Evolutionary conservation across 208 protist species (phyloP).

Genomic region (Trypanosoma brucei): DNA sequence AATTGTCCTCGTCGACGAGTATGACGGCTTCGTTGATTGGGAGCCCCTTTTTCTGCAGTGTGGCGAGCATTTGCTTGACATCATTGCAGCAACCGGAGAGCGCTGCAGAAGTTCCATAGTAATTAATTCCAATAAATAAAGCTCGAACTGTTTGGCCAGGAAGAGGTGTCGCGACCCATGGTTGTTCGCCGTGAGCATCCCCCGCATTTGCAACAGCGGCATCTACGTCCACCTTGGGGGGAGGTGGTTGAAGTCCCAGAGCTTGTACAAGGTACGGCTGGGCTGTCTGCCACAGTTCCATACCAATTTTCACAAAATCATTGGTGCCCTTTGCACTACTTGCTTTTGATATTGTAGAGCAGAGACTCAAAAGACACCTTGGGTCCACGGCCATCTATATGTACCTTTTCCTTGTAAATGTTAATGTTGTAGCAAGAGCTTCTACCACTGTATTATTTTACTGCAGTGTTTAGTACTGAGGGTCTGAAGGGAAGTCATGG

Average conservation of each 20-base stretch:
- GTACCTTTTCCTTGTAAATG: too few relatives aligned
- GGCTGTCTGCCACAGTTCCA: too few relatives aligned
- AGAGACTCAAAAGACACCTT: too few relatives aligned
- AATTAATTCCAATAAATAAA: slow-evolving; percentile 79
- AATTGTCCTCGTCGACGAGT: slow-evolving; percentile 61
- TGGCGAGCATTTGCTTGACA: slow-evolving; percentile 44
- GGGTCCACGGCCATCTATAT: too few relatives aligned
- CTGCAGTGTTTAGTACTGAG: too few relatives aligned
- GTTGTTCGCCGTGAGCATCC: slow-evolving; percentile 29
- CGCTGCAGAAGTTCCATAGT: slow-evolving; percentile 50
- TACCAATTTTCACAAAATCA: too few relatives aligned
- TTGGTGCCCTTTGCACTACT: too few relatives aligned
- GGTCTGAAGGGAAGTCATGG: too few relatives aligned
- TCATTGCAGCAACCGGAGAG: slow-evolving; percentile 77
- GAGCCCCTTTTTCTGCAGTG: slow-evolving; percentile 50
- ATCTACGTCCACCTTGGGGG: slow-evolving; percentile 33
- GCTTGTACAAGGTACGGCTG: slow-evolving; percentile 50
- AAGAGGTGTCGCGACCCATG: slow-evolving; percentile 23
- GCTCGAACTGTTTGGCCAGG: slow-evolving; percentile 30
- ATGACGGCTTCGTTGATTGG: slow-evolving; percentile 49
- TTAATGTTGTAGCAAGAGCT: too few relatives aligned
- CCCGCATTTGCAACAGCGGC: slow-evolving; percentile 40
- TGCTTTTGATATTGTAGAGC: too few relatives aligned
- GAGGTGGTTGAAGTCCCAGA: slow-evolving; percentile 36
- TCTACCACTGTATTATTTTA: too few relatives aligned